Percentiles rank a stretch among this genome's conserved stretches.
phyloP scores from a whole-genome alignment of 2,329 filamentous ascomycete species.

The Chalaropsis thielavioides region DNA sequence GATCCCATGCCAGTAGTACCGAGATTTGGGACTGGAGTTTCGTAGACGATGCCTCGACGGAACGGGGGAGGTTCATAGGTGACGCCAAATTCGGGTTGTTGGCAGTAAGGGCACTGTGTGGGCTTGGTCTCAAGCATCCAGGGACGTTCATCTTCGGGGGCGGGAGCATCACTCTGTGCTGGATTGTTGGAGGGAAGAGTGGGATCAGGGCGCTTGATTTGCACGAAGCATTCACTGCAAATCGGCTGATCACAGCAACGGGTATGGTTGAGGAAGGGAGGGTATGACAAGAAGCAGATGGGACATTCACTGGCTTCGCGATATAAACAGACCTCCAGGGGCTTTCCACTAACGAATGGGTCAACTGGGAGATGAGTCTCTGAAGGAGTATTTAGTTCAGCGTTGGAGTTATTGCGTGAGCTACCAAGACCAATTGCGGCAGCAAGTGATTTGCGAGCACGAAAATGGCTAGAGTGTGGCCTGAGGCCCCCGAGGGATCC shows the following conservation, averaged over 20 bases:
- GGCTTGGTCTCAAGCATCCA: slow-evolving; percentile 77
- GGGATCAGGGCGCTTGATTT: slow-evolving; percentile 89
- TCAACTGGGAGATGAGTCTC: slow-evolving; percentile 71
- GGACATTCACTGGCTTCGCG: slow-evolving; percentile 83
- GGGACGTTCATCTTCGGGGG: slow-evolving; percentile 20
- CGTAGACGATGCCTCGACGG: slow-evolving; percentile 64
- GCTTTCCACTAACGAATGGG: slow-evolving; percentile 85
- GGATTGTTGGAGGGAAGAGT: slow-evolving; percentile 69
- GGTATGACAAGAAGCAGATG: slow-evolving; percentile 93
- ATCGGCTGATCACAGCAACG: slow-evolving; percentile 92
- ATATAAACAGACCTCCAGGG: slow-evolving; percentile 83
- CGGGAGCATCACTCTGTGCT: slow-evolving; percentile 24
- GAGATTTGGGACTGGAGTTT: slow-evolving; percentile 29
- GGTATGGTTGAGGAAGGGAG: slow-evolving; percentile 84
- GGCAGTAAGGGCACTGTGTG: slow-evolving; percentile 86
- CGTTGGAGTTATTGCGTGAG: slow-evolving; percentile 57
- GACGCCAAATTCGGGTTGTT: slow-evolving; percentile 89
- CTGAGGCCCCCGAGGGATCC: slow-evolving; percentile 29
- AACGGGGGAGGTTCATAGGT: slow-evolving; percentile 85
- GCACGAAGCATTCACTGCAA: slow-evolving; percentile 96
- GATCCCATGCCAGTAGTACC: slow-evolving; percentile 74
- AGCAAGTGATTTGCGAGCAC: slow-evolving; percentile 57
- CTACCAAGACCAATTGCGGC: slow-evolving; percentile 53
- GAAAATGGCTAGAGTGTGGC: slow-evolving; percentile 61
- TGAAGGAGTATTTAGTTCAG: slow-evolving; percentile 53